Evolutionary conservation across 1,139 yeast genomes (phyloP).

Genomic region (Blastobotrys niveus): DNA sequence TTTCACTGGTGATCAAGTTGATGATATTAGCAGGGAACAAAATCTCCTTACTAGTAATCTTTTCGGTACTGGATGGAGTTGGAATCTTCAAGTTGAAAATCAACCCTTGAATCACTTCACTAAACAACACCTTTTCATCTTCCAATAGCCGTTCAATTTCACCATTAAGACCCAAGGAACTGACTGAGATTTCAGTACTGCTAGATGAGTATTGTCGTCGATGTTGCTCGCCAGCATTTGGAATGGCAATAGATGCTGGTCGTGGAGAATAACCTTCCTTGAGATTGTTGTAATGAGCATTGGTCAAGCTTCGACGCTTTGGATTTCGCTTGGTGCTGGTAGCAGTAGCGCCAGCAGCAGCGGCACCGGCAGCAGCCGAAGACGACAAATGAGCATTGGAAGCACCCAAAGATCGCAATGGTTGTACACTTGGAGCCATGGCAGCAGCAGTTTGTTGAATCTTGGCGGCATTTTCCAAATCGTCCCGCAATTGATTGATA

Average conservation of each 20-base stretch:
- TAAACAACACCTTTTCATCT: slow-evolving; percentile 71
- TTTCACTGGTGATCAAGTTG: slow-evolving; percentile 85
- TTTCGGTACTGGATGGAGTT: slow-evolving; percentile 72
- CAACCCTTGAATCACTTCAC: slow-evolving; percentile 83
- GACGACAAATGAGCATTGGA: slow-evolving; percentile 18
- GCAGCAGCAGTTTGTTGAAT: slow-evolving; percentile 31
- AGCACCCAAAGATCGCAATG: slow-evolving; percentile 24
- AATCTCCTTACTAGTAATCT: slow-evolving; percentile 82
- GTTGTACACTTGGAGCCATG: slow-evolving; percentile 28
- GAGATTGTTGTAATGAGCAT: slow-evolving; percentile 18
- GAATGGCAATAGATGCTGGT: slow-evolving; percentile 34
- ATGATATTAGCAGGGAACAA: slow-evolving; percentile 94
- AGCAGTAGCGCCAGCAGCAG: slow-evolving; percentile 21
- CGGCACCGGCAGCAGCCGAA: slow-evolving; percentile 20
- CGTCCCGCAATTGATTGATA: slow-evolving; percentile 63
- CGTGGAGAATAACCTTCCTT: slow-evolving; percentile 32
- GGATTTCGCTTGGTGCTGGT: slow-evolving; percentile 29
- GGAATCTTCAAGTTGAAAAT: slow-evolving; percentile 88
- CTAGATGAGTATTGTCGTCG: slow-evolving; percentile 23
- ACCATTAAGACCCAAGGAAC: slow-evolving; percentile 32
- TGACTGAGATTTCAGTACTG: slow-evolving; percentile 27
- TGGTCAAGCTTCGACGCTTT: slow-evolving; percentile 32
- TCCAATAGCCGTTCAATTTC: slow-evolving; percentile 48
- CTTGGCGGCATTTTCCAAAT: slow-evolving; percentile 45
- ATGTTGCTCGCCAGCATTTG: slow-evolving; percentile 22